Percentiles rank a stretch among this genome's conserved stretches.
Evolutionary conservation across 257 asterid species (phyloP).

Genomic region (Sherardia arvensis): DNA sequence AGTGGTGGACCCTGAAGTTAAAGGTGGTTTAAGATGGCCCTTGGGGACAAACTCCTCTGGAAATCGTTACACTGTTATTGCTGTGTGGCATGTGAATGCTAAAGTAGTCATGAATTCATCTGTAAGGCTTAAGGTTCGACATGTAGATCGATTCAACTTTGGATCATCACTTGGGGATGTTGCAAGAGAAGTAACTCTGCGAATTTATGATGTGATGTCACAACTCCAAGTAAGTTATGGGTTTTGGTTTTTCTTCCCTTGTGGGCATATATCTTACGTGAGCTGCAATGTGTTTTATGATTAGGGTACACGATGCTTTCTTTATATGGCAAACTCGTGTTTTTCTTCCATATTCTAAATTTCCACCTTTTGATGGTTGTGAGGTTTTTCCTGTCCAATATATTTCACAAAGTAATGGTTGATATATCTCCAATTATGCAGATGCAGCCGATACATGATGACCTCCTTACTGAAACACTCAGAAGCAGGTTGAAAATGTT

Average conservation of each 20-base stretch:
- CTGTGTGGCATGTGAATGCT: constrained; percentile 34
- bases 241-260: not conserved
- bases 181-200: constrained; percentile 31
- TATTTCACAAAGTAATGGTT: not conserved
- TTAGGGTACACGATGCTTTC: not conserved
- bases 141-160: constrained; percentile 45
- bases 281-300: not conserved
- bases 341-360: not conserved
- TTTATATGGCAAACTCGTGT: not conserved
- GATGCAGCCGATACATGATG: constrained; percentile 21
- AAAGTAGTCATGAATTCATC: constrained; percentile 27
- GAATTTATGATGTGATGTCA: constrained; percentile 26
- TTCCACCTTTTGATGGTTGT: constrained; percentile 1
- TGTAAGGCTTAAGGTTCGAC: constrained; percentile 31
- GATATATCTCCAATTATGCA: constrained; percentile 13
- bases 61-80: constrained; percentile 27
- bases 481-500: constrained; percentile 29
- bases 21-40: constrained; percentile 49
- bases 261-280: not conserved
- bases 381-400: not conserved
- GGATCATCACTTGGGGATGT: constrained; percentile 38
- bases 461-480: constrained; percentile 25
- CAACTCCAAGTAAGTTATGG: constrained; percentile 25
- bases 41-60: constrained; percentile 34
- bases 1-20: constrained; percentile 29